Percentiles rank a stretch among this genome's conserved stretches.
Conservation (phyloP, 192 early-diverging fungal genomes). For the Umbelopsis sp. region DNA sequence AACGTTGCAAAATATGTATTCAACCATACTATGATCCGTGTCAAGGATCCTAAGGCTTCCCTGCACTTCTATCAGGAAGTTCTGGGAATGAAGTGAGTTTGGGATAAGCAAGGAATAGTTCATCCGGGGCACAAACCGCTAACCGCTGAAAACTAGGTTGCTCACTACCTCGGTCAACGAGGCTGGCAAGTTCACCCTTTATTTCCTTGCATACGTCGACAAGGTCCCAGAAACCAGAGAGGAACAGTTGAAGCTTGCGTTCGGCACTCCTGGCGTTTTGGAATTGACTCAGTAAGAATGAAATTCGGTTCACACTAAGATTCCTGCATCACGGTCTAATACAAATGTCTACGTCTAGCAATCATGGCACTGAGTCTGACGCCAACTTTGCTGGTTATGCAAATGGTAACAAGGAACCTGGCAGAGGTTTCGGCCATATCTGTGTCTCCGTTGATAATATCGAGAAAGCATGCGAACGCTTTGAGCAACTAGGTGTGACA, state of each 20-base stretch:
- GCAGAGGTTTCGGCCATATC: slow-evolving; percentile 82
- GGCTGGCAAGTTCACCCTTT: slow-evolving; percentile 62
- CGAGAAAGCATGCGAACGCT: slow-evolving; percentile 74
- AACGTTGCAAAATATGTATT: slow-evolving; percentile 36
- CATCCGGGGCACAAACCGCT: not conserved
- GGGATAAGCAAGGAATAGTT: too few species aligned
- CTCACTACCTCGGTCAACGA: slow-evolving; percentile 50
- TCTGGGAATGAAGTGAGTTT: slow-evolving; percentile 77
- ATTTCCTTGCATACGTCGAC: slow-evolving; percentile 73
- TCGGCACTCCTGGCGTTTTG: slow-evolving; percentile 69
- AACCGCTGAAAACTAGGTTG: slow-evolving; percentile 29
- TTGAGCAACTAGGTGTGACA: slow-evolving; percentile 69
- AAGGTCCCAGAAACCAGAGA: slow-evolving; percentile 50
- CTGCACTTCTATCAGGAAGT: slow-evolving; percentile 73
- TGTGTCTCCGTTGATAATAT: slow-evolving; percentile 80
- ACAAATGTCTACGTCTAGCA: slow-evolving; percentile 43
- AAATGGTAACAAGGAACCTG: slow-evolving; percentile 71
- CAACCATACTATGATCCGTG: slow-evolving; percentile 88
- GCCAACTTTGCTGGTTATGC: slow-evolving; percentile 55
- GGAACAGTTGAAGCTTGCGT: slow-evolving; percentile 50
- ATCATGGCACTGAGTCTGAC: slow-evolving; percentile 80
- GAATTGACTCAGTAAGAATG: slow-evolving; percentile 77
- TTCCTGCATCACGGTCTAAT: too few species aligned
- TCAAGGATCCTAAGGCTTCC: slow-evolving; percentile 79
- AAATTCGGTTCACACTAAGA: too few species aligned